phyloP scores from a whole-genome alignment of 768 basidiomycete genomes.

The Mycena olivaceomarginata region DNA sequence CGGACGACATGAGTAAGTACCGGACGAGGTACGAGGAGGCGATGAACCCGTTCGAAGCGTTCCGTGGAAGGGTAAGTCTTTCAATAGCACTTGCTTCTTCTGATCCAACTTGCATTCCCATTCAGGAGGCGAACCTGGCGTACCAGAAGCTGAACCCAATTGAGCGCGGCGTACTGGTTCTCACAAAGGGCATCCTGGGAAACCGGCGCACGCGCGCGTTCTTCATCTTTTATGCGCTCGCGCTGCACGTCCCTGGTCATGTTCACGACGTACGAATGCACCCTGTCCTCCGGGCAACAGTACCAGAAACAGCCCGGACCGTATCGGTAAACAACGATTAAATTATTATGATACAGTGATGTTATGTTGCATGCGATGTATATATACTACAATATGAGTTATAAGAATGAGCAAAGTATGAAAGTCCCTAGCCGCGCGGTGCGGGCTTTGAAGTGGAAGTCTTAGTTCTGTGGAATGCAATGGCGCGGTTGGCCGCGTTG shows the following conservation, averaged over 20 bases:
- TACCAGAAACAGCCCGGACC: constrained; percentile 73
- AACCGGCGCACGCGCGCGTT: constrained; percentile 93
- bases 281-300: constrained; percentile 68
- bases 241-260: constrained; percentile 89
- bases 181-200: constrained; percentile 91
- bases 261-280: constrained; percentile 86
- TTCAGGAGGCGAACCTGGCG: constrained; percentile 94
- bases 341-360: constrained; percentile 50
- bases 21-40: constrained; percentile 95
- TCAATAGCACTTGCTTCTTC: constrained; percentile 15
- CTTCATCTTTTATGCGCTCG: constrained; percentile 92
- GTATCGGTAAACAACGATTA: constrained; percentile 43
- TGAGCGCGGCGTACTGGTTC: constrained; percentile 89
- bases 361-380: constrained; percentile 46
- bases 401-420: constrained; percentile 19
- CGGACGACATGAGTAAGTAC: constrained; percentile 92
- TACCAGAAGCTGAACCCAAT: constrained; percentile 94
- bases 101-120: constrained; percentile 11
- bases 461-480: constrained; percentile 70
- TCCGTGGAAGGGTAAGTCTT: constrained; percentile 89
- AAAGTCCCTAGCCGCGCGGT: constrained; percentile 46
- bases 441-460: constrained; percentile 54
- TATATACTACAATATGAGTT: constrained; percentile 37
- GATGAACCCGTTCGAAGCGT: constrained; percentile 99
- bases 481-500: constrained; percentile 83